Evolutionary conservation across 805 yeast species (phyloP).

Genomic region (Ascoidea tarda): DNA sequence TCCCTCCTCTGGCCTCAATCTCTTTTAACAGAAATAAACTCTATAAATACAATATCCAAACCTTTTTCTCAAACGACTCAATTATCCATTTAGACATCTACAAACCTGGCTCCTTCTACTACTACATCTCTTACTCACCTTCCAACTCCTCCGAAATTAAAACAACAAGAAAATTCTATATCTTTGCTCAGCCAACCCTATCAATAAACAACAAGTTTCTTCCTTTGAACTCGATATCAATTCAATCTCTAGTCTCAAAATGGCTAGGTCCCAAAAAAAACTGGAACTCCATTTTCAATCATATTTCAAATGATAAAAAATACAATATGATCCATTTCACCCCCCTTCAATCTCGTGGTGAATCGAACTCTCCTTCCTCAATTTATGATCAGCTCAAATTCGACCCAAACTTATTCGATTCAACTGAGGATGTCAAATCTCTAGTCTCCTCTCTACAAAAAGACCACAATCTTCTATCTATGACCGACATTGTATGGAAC

Average conservation of each 20-base stretch:
- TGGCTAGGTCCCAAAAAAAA: constrained; percentile 54
- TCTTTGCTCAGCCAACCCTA: constrained; percentile 70
- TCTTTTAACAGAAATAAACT: constrained; percentile 44
- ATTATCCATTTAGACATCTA: constrained; percentile 45
- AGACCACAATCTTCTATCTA: constrained; percentile 49
- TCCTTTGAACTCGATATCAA: constrained; percentile 63
- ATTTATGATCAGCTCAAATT: constrained; percentile 73
- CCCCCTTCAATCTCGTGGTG: constrained; percentile 83
- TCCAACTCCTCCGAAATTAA: constrained; percentile 17
- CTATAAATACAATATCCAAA: constrained; percentile 32
- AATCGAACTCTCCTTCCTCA: constrained; percentile 85
- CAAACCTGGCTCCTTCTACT: constrained; percentile 70
- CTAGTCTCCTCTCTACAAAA: constrained; percentile 36
- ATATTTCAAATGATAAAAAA: constrained; percentile 49
- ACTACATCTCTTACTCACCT: constrained; percentile 45
- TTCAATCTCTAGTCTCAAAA: constrained; percentile 81
- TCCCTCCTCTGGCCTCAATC: constrained; percentile 31
- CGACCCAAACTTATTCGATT: constrained; percentile 52
- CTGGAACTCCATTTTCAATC: constrained; percentile 57
- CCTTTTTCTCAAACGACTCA: constrained; percentile 53
- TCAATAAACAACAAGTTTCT: constrained; percentile 38
- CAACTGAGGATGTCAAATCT: constrained; percentile 34
- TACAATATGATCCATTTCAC: constrained; percentile 96
- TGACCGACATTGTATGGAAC: constrained; percentile 89
- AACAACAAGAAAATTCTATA: constrained; percentile 42